These are phyloP conservation scores for Orbilia blumenaviensis DNA, from an alignment of 2,329 filamentous ascomycete genomes.

Conservation along the genomic window DNA sequence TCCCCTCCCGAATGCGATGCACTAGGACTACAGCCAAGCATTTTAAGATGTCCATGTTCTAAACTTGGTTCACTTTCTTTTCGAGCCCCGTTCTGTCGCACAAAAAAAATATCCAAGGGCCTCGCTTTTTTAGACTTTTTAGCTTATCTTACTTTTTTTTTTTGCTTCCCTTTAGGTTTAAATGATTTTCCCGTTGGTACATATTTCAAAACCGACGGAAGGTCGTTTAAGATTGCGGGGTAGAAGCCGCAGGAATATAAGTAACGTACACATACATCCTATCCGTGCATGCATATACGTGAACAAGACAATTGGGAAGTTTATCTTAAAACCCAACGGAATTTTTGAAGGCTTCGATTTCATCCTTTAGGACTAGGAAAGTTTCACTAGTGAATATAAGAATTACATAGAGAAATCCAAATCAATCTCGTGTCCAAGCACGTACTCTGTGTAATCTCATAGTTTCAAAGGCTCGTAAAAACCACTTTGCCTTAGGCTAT, in stretches of 20 bases:
- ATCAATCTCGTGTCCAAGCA: background rate
- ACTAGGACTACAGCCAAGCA: background rate
- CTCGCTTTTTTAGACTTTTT: too few species aligned
- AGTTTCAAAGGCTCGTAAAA: background rate
- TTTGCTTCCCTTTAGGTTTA: background rate
- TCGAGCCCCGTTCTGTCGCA: background rate
- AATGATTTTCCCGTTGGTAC: slow-evolving; percentile 6
- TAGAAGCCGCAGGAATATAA: slow-evolving; percentile 1
- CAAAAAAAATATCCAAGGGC: background rate
- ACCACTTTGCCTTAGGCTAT: background rate
- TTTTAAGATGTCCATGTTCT: too few species aligned
- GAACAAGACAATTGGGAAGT: background rate
- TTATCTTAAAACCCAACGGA: too few species aligned
- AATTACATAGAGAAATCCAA: background rate
- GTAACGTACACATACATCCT: background rate
- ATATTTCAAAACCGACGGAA: slow-evolving; percentile 1
- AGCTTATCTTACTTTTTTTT: background rate
- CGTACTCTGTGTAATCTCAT: background rate
- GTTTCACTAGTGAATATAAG: too few species aligned
- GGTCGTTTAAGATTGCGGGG: slow-evolving; percentile 2
- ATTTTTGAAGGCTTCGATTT: too few species aligned
- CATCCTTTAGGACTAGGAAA: too few species aligned
- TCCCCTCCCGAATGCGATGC: background rate
- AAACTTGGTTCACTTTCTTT: background rate
- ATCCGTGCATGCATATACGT: background rate